phyloP scores from a whole-genome alignment of 345 rosid species.

The Excoecaria agallocha region DNA sequence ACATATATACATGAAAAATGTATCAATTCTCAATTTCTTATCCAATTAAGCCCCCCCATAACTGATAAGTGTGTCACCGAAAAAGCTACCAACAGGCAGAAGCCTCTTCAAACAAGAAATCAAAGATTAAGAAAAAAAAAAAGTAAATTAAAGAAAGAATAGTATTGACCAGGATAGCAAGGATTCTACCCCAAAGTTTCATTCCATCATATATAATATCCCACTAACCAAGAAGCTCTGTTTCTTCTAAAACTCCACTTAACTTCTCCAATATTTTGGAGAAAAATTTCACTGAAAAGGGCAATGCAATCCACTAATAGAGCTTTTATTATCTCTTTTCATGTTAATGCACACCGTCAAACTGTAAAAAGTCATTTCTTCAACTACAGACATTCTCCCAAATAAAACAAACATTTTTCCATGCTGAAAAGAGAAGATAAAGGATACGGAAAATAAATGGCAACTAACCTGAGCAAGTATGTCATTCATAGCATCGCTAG shows the following conservation, averaged over 20 bases:
- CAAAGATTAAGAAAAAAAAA: background rate
- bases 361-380: slow-evolving; percentile 6
- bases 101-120: background rate
- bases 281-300: background rate
- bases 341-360: background rate
- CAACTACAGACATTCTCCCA: background rate
- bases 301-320: background rate
- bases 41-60: background rate
- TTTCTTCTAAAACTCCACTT: background rate
- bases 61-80: background rate
- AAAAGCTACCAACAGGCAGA: background rate
- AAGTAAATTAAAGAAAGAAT: background rate
- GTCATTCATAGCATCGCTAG: slow-evolving; percentile 97
- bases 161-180: background rate
- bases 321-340: background rate
- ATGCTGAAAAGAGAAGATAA: background rate
- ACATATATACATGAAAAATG: background rate
- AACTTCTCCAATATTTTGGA: background rate
- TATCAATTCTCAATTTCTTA: background rate
- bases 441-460: slow-evolving; percentile 14
- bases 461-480: slow-evolving; percentile 92
- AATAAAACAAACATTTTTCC: background rate
- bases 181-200: slow-evolving; percentile 1
- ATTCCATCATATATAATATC: background rate
- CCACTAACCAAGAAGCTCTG: background rate